phyloP scores from a whole-genome alignment of 345 rosid species.

The Erysimum cheiranthoides region DNA sequence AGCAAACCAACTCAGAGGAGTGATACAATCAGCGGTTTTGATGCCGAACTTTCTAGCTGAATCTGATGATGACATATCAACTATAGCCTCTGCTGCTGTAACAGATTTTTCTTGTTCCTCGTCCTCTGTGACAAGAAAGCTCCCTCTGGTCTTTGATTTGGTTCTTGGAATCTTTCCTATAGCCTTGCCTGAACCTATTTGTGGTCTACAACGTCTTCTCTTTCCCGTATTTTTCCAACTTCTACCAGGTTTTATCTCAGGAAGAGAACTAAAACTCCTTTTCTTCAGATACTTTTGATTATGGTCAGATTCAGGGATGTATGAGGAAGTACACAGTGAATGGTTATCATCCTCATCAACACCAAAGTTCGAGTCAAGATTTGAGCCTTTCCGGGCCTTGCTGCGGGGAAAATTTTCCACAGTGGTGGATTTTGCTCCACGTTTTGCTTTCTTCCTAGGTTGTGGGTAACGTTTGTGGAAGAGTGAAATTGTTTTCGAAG shows the following conservation, averaged over 20 bases:
- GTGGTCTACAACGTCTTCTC: slow-evolving; percentile 23
- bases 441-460: slow-evolving; percentile 20
- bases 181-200: background rate
- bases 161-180: slow-evolving; percentile 1
- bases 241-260: slow-evolving; percentile 1
- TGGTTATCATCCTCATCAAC: background rate
- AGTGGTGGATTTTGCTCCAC: background rate
- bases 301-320: slow-evolving; percentile 11
- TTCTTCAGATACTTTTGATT: background rate
- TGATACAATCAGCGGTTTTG: slow-evolving; percentile 17
- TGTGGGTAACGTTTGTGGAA: background rate
- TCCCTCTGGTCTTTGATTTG: slow-evolving; percentile 43
- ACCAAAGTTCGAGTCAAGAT: background rate
- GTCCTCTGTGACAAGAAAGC: slow-evolving; percentile 47
- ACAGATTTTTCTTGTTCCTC: slow-evolving; percentile 42
- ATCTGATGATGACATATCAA: slow-evolving; percentile 45
- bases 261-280: background rate
- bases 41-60: slow-evolving; percentile 11
- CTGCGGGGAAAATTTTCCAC: background rate
- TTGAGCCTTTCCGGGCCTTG: background rate
- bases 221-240: background rate
- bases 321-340: slow-evolving; percentile 8
- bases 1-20: slow-evolving; percentile 56
- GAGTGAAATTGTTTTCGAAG: slow-evolving; percentile 1
- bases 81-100: slow-evolving; percentile 50